Percentiles rank a stretch among this genome's conserved stretches.
Conservation (phyloP, 257 asterid species). For the Solanum neorickii region DNA sequence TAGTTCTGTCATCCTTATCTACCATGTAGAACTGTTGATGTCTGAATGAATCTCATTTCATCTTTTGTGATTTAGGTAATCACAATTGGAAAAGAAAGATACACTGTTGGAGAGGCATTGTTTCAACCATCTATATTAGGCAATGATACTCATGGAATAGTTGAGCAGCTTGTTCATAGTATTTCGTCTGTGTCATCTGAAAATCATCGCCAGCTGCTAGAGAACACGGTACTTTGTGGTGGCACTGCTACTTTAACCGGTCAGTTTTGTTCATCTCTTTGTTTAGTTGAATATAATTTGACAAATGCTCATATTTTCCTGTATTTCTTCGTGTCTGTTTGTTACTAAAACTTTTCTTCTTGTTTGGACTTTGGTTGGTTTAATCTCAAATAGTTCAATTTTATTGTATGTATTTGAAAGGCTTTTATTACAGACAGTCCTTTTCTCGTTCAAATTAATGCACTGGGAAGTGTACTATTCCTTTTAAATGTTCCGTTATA, state of each 20-base stretch:
- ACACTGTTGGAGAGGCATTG: constrained; percentile 81
- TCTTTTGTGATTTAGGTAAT: constrained; percentile 43
- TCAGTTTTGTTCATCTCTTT: constrained; percentile 1
- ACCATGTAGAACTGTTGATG: background rate
- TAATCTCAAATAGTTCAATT: background rate
- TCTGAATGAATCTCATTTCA: background rate
- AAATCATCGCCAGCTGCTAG: constrained; percentile 91
- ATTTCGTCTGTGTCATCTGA: constrained; percentile 81
- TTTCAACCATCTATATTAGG: constrained; percentile 81
- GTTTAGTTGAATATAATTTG: background rate
- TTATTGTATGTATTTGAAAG: background rate
- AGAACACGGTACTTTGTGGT: constrained; percentile 93
- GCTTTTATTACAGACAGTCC: background rate
- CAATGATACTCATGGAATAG: constrained; percentile 79
- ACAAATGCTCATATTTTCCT: background rate
- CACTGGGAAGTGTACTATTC: background rate
- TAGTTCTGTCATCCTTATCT: background rate
- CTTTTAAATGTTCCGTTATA: background rate
- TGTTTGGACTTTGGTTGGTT: background rate
- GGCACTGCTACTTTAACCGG: constrained; percentile 89
- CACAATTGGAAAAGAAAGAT: constrained; percentile 75
- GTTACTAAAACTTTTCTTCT: background rate
- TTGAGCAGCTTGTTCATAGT: constrained; percentile 93
- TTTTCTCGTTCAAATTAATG: background rate
- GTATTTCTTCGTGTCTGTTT: background rate